phyloP scores from a whole-genome alignment of 805 yeast species.

The Kuraishia piskuri region DNA sequence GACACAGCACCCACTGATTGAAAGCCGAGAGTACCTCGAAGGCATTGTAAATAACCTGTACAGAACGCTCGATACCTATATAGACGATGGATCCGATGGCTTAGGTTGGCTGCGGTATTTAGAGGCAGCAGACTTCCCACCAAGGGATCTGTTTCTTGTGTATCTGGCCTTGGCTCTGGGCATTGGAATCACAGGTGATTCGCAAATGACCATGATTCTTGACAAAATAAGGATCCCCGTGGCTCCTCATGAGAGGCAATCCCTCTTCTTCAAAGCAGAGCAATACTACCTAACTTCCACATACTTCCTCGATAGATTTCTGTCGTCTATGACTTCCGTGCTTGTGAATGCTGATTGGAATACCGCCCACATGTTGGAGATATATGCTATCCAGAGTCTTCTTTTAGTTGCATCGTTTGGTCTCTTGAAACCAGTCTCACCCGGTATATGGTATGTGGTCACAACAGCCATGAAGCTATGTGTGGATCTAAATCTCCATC shows the following conservation, averaged over 20 bases:
- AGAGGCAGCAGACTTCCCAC: not conserved
- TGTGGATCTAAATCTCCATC: conserved; percentile 37
- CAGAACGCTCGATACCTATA: not conserved
- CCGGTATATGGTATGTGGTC: conserved; percentile 39
- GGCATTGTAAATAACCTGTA: conserved; percentile 4
- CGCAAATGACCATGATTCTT: conserved; percentile 1
- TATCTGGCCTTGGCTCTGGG: conserved; percentile 11
- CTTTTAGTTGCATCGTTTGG: conserved; percentile 31
- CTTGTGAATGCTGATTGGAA: not conserved
- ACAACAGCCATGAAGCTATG: conserved; percentile 34
- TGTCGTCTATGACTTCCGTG: conserved; percentile 6
- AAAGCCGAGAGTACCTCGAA: conserved; percentile 4
- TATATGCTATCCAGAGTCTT: conserved; percentile 31
- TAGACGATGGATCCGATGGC: conserved; percentile 4
- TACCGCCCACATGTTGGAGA: conserved; percentile 6
- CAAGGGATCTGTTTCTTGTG: conserved; percentile 8
- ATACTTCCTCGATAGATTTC: conserved; percentile 7
- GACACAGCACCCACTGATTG: conserved; percentile 13
- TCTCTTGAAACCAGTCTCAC: conserved; percentile 35
- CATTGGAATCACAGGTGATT: conserved; percentile 12
- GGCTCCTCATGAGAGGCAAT: not conserved
- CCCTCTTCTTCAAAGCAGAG: not conserved
- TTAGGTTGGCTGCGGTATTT: conserved; percentile 4
- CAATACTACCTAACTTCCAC: conserved; percentile 9
- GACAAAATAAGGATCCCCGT: not conserved